These are phyloP conservation scores for Pelargonium citronellum DNA, from an alignment of 441 rosid genomes.

Conservation along the genomic window DNA sequence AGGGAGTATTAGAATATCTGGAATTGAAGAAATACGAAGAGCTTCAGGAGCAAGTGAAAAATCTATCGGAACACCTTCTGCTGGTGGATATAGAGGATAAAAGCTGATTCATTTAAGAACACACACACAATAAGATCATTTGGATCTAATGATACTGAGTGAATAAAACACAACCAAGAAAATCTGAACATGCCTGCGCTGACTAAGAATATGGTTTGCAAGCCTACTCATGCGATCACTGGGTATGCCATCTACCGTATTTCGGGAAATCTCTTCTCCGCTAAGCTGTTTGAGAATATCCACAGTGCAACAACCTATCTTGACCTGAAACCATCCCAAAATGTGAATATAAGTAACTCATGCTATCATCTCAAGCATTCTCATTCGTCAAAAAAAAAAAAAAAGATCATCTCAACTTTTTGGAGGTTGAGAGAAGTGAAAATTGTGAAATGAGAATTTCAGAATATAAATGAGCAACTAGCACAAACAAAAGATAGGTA, in stretches of 20 bases:
- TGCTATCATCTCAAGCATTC: neutral
- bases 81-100: conserved; percentile 85
- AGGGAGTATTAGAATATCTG: conserved; percentile 78
- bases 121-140: neutral
- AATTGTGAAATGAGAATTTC: neutral
- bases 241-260: conserved; percentile 49
- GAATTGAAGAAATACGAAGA: conserved; percentile 46
- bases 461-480: conserved; percentile 2
- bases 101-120: conserved; percentile 46
- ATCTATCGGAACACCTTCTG: conserved; percentile 75
- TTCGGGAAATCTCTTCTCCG: conserved; percentile 75
- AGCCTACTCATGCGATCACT: conserved; percentile 81
- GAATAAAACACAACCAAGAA: conserved; percentile 3
- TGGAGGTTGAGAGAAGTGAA: neutral
- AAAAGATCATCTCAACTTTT: neutral
- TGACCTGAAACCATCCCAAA: conserved; percentile 51
- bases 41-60: conserved; percentile 73
- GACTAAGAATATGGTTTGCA: conserved; percentile 68
- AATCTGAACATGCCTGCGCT: conserved; percentile 49
- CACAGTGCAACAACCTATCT: conserved; percentile 82
- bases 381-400: neutral
- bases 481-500: neutral
- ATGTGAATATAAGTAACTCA: conserved; percentile 10
- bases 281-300: conserved; percentile 86
- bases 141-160: conserved; percentile 3